Conservation (phyloP, 441 rosid genomes). For the Gossypium gossypioides region DNA sequence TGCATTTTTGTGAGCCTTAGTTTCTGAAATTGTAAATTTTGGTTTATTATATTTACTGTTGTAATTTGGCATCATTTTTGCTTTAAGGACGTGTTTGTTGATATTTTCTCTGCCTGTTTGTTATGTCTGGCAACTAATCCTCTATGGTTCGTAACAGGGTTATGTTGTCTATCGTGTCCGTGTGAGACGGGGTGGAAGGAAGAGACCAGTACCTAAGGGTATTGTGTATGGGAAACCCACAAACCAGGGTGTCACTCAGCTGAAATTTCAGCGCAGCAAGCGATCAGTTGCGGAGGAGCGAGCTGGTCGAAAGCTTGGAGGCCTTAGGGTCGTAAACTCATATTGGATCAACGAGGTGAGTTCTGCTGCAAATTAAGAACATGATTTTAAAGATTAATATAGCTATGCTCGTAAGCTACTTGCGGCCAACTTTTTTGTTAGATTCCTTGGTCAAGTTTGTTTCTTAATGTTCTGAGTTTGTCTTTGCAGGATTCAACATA, state of each 20-base stretch:
- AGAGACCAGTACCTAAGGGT: constrained; percentile 67
- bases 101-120: not conserved
- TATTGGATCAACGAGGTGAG: constrained; percentile 62
- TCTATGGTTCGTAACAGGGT: constrained; percentile 25
- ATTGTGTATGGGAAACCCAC: constrained; percentile 62
- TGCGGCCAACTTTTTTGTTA: not conserved
- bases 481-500: constrained; percentile 46
- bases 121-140: too few relatives aligned
- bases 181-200: constrained; percentile 60
- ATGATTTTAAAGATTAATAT: not conserved
- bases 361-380: not conserved
- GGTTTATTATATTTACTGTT: not conserved
- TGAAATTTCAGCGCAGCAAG: constrained; percentile 65
- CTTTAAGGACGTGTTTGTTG: not conserved
- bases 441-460: not conserved
- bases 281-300: constrained; percentile 63
- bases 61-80: too few relatives aligned
- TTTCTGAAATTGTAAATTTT: not conserved
- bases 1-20: not conserved
- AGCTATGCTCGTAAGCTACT: not conserved
- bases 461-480: not conserved
- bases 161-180: constrained; percentile 55
- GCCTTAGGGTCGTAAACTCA: constrained; percentile 55
- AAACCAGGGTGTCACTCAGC: constrained; percentile 64
- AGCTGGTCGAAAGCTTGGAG: constrained; percentile 55